Evolutionary conservation across 352 stramenopile species (phyloP).

Genomic region (Pythium myriotylum): DNA sequence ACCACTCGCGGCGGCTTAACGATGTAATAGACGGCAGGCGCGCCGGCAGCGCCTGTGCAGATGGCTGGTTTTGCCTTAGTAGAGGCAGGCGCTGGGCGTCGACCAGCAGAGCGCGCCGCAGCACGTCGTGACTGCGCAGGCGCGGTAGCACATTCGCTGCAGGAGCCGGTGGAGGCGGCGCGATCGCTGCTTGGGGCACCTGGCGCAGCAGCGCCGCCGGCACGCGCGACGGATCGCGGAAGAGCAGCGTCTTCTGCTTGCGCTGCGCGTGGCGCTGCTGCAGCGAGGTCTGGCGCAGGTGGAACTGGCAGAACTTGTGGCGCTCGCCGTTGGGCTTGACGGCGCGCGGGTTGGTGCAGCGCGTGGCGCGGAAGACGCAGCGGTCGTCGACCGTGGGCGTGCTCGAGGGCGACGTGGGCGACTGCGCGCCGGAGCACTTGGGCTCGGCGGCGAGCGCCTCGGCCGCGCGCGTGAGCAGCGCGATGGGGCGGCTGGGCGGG

Average conservation of each 20-base stretch:
- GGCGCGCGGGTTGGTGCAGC: conserved; percentile 27
- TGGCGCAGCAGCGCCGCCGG: conserved; percentile 17
- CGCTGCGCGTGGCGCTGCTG: conserved; percentile 7
- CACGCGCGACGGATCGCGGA: conserved; percentile 16
- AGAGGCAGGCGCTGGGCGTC: neutral
- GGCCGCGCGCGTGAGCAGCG: neutral
- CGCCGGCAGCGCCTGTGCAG: neutral
- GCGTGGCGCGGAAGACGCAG: conserved; percentile 14
- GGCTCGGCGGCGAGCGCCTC: neutral
- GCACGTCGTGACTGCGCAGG: conserved; percentile 15
- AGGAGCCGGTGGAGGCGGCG: neutral
- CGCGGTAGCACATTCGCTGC: conserved; percentile 1
- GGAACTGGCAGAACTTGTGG: conserved; percentile 36
- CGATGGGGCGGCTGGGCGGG: conserved; percentile 3
- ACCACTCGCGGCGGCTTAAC: neutral
- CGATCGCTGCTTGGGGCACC: conserved; percentile 1
- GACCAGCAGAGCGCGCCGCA: conserved; percentile 7
- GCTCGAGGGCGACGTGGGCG: neutral
- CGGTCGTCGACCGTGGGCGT: neutral
- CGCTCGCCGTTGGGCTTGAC: conserved; percentile 28
- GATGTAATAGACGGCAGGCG: conserved; percentile 7
- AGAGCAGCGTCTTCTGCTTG: conserved; percentile 17
- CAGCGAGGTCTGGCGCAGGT: conserved; percentile 20
- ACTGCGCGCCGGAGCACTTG: neutral
- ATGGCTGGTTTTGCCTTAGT: neutral